phyloP scores from a whole-genome alignment of 129 eudicot species.

The Helianthus tuberosus region DNA sequence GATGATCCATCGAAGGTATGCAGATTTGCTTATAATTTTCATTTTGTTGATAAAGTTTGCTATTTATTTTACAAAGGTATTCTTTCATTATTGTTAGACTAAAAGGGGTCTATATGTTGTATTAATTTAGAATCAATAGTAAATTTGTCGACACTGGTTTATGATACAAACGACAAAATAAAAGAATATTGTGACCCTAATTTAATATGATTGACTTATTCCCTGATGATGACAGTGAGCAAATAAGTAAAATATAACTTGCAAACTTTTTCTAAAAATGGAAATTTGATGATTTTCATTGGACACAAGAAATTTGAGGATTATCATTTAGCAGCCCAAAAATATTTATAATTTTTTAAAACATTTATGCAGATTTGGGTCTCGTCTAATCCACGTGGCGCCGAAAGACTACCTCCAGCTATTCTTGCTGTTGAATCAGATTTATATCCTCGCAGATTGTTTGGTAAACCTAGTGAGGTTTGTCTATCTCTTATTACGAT shows the following conservation, averaged over 20 bases:
- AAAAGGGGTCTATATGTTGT: background rate
- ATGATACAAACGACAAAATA: background rate
- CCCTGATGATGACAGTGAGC: no score
- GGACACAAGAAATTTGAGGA: background rate
- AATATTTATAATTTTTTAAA: background rate
- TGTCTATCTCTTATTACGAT: slow-evolving; percentile 11
- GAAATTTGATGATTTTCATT: background rate
- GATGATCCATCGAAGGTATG: slow-evolving; percentile 49
- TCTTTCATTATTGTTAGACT: background rate
- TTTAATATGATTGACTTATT: no score
- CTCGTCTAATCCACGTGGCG: slow-evolving; percentile 83
- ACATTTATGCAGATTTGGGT: slow-evolving; percentile 70
- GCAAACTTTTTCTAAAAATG: no score
- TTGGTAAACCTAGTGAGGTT: slow-evolving; percentile 85
- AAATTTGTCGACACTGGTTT: background rate
- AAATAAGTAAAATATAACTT: no score
- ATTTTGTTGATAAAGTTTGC: background rate
- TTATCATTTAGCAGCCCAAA: background rate
- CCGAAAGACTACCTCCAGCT: slow-evolving; percentile 82
- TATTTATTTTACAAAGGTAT: background rate
- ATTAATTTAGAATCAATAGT: background rate
- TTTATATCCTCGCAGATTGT: slow-evolving; percentile 66
- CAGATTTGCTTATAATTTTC: slow-evolving; percentile 1
- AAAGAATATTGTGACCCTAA: no score
- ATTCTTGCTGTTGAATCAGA: slow-evolving; percentile 79